phyloP scores from a whole-genome alignment of 306 rosid genomes.

The Cicer judaicum region DNA sequence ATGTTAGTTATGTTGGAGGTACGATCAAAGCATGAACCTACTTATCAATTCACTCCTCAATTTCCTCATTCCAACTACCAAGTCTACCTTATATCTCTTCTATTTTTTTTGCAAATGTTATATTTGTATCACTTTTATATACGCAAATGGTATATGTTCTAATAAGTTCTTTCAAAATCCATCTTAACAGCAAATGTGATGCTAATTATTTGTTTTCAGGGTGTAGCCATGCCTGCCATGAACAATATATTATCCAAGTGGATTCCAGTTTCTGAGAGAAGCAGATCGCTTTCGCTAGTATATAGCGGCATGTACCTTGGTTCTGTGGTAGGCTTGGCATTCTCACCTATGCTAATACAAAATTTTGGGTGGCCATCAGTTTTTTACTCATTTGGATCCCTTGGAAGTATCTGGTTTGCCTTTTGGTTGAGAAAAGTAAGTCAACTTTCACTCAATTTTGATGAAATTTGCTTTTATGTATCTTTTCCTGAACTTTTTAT shows the following conservation, averaged over 20 bases:
- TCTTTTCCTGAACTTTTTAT: background rate
- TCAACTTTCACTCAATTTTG: constrained; percentile 35
- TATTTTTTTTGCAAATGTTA: background rate
- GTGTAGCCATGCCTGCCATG: constrained; percentile 99
- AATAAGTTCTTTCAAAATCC: background rate
- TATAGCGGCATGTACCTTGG: constrained; percentile 99
- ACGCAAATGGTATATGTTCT: background rate
- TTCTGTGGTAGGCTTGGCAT: constrained; percentile 87
- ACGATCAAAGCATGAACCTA: background rate
- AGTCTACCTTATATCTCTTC: background rate
- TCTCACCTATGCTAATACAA: constrained; percentile 77
- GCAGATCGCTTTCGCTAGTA: constrained; percentile 90
- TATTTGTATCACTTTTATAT: too few species aligned
- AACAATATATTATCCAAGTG: constrained; percentile 89
- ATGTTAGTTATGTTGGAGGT: background rate
- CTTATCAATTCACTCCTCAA: background rate
- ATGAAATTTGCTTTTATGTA: constrained; percentile 11
- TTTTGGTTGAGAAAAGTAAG: constrained; percentile 83
- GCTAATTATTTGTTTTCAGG: constrained; percentile 58
- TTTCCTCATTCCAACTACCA: background rate
- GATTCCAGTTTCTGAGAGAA: constrained; percentile 98
- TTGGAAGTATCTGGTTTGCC: constrained; percentile 94
- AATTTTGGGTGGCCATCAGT: constrained; percentile 95
- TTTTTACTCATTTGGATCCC: constrained; percentile 93
- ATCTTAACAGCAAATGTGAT: background rate